Percentiles rank a stretch among this genome's conserved stretches.
phyloP scores from a whole-genome alignment of 371 early-diverging fungal species.

The Mucor saturninus region DNA sequence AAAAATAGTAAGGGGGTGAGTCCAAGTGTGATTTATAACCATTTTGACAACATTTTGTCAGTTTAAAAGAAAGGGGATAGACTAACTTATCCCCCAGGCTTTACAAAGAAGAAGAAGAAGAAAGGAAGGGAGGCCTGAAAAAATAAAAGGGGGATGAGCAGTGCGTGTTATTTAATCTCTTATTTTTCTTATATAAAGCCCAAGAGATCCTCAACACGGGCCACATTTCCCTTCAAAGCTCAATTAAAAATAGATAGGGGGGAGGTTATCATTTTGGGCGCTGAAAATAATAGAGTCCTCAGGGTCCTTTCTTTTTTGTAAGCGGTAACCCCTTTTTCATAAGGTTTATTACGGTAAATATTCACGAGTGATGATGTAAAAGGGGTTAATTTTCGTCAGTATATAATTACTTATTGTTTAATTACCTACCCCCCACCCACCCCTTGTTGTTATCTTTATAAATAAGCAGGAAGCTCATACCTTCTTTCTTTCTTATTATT shows the following conservation, averaged over 20 bases:
- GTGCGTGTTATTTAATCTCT: not conserved
- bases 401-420: constrained; percentile 4
- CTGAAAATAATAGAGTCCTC: not conserved
- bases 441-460: not conserved
- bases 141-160: too few species aligned
- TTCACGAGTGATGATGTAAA: constrained; percentile 3
- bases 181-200: not conserved
- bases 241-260: constrained; percentile 6
- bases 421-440: not conserved
- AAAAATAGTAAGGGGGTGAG: too few species aligned
- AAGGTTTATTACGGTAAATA: too few species aligned
- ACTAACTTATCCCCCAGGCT: too few species aligned
- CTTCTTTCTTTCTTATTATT: not conserved
- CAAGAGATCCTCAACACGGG: constrained; percentile 7
- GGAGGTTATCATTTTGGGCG: not conserved
- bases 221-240: constrained; percentile 17
- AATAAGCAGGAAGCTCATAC: not conserved
- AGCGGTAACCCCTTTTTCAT: too few species aligned
- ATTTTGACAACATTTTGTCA: too few species aligned
- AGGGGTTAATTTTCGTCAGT: constrained; percentile 1
- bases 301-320: not conserved
- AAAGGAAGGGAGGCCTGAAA: too few species aligned
- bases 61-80: too few species aligned
- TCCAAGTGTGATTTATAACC: too few species aligned
- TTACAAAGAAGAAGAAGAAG: too few species aligned